phyloP scores from a whole-genome alignment of 257 asterid genomes.

The Solanum okadae region DNA sequence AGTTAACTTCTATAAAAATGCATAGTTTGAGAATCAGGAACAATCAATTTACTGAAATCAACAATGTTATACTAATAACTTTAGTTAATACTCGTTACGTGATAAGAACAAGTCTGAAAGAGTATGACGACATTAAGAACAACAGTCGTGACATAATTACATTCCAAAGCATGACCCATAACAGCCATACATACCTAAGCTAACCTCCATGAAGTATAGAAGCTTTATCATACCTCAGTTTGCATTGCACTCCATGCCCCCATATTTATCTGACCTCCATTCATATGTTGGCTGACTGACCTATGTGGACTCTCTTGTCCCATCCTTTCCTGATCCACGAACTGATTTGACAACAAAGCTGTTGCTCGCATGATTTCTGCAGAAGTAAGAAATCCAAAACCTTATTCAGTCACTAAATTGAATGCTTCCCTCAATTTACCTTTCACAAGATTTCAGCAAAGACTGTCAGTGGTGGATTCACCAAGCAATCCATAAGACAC shows the following conservation, averaged over 20 bases:
- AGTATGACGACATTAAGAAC: not conserved
- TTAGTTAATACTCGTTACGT: not conserved
- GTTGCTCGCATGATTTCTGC: slow-evolving; percentile 60
- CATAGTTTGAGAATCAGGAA: not conserved
- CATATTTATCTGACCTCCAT: slow-evolving; percentile 40
- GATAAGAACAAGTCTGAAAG: not conserved
- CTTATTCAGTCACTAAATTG: not conserved
- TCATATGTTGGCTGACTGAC: slow-evolving; percentile 40
- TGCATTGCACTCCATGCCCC: slow-evolving; percentile 54
- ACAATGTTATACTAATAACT: not conserved
- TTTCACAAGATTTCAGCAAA: not conserved
- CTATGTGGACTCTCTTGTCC: slow-evolving; percentile 38
- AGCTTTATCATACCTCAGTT: slow-evolving; percentile 31
- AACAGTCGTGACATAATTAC: not conserved
- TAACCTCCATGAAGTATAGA: not conserved
- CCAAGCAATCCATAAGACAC: not conserved
- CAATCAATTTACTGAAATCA: not conserved
- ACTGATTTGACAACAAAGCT: slow-evolving; percentile 36
- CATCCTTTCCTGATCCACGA: slow-evolving; percentile 44
- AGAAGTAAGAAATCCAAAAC: not conserved
- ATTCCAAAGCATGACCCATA: not conserved
- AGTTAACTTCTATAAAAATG: not conserved
- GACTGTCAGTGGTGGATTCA: not conserved
- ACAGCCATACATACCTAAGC: not conserved
- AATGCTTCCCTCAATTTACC: not conserved